Base-by-base conservation (phyloP, 495 filamentous ascomycete species). In the Trichoderma virens region DNA sequence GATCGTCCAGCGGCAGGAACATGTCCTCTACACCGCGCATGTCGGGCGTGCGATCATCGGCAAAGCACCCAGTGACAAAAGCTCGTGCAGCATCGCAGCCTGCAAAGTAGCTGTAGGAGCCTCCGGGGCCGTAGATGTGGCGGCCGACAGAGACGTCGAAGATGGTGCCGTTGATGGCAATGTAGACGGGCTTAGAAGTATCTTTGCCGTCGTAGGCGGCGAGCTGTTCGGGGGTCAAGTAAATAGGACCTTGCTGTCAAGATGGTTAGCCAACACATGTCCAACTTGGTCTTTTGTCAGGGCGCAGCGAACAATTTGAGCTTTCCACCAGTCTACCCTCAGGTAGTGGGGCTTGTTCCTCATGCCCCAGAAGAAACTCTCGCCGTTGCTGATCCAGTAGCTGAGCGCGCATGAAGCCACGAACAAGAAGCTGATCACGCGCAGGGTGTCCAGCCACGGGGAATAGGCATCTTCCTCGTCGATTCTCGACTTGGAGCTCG, bases 21-120 rank as follows among this genome's bases (percentile, higher is more conserved):
- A 93, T 94, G 65, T 88, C 84, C 78, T 98, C 94, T 1, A 90
- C 89, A 1, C 95, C 95, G 25, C 86, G 79, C 75, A 97, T 74
- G 73, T 98, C 93, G 1, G 86, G 75, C 5, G 87, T 95, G 41
- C 88, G 77, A 78, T 98, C 93, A 60, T 89, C 87, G 34, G 84
- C 77, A 80, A 99, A 99, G 73, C 94, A 99, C 2, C 90, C 91
- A n/a, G 94, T 97, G n/a, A 99, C 86, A 76, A 91, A 99, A 4
- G 89, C 90, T 31, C 94, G 88, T 2, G 90, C 85, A 7, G 94
- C 94, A 75, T 99, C 94, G 20, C 80, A 79, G 34, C 94, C 94
- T 0, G 91, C 81, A 75, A 99, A 97, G 78, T 90, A 89, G 62
- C 85, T 80, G 81, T 99, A 99, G 56, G 82, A 83, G 2, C 94